Conservation (phyloP, 108 stramenopile species). For the Nitzschia palea region DNA sequence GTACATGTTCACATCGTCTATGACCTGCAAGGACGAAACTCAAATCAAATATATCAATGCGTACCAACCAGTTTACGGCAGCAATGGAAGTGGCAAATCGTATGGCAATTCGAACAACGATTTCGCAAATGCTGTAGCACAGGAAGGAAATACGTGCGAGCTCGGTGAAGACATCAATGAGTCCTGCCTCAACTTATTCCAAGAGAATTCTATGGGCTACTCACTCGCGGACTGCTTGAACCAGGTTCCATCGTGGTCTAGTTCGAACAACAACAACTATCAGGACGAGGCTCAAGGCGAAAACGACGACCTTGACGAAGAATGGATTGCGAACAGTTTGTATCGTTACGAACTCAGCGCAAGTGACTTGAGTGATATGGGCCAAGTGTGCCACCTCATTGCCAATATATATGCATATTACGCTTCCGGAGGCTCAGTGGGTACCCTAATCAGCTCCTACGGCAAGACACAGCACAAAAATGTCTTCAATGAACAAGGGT, state of each 20-base stretch:
- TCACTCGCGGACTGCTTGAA: not conserved
- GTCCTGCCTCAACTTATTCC: slow-evolving; percentile 18
- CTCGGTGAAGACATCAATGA: slow-evolving; percentile 14
- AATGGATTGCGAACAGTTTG: slow-evolving; percentile 1
- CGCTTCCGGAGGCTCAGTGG: not conserved
- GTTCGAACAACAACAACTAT: not conserved
- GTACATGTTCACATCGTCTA: slow-evolving; percentile 23
- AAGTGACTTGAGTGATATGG: slow-evolving; percentile 17
- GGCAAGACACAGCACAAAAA: not conserved
- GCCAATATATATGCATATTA: not conserved
- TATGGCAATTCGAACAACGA: not conserved
- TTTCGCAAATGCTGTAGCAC: slow-evolving; percentile 11
- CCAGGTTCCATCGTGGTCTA: slow-evolving; percentile 1
- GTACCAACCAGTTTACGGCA: slow-evolving; percentile 3
- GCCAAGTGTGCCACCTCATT: slow-evolving; percentile 18
- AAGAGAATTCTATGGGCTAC: not conserved
- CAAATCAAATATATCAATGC: slow-evolving; percentile 27
- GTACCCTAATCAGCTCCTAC: not conserved
- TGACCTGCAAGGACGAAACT: slow-evolving; percentile 26
- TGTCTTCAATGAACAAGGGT: slow-evolving; percentile 1
- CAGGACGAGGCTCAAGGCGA: slow-evolving; percentile 5
- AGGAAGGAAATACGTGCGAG: slow-evolving; percentile 18
- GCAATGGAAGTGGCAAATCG: not conserved
- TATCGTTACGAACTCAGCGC: slow-evolving; percentile 28
- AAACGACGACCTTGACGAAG: slow-evolving; percentile 8